Conservation (phyloP, 1,284 basidiomycete genomes). For the Sanguinoderma infundibulare region DNA sequence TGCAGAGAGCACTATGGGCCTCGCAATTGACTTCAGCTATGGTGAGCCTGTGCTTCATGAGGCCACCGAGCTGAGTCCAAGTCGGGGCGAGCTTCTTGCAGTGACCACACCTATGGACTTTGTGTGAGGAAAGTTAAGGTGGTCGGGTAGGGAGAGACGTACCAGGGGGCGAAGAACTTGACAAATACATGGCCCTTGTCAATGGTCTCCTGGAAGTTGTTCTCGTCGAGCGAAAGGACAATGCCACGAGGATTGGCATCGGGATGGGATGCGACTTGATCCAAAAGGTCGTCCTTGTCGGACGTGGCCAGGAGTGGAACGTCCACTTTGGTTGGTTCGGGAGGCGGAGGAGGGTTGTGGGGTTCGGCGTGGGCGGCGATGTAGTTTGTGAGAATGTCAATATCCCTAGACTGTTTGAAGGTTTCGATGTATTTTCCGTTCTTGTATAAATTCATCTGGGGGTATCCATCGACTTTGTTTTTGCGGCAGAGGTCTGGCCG, state of each 20-base stretch:
- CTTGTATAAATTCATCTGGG: constrained; percentile 77
- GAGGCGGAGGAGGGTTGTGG: constrained; percentile 28
- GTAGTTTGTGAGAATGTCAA: constrained; percentile 55
- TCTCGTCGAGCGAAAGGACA: constrained; percentile 57
- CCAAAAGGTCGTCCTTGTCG: constrained; percentile 5
- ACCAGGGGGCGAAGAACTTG: constrained; percentile 94
- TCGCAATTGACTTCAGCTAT: constrained; percentile 91
- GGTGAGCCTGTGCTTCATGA: constrained; percentile 70
- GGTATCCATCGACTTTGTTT: constrained; percentile 77
- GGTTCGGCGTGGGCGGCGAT: constrained; percentile 45
- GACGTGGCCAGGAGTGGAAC: background rate
- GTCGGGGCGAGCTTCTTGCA: constrained; percentile 88
- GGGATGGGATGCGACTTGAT: constrained; percentile 18
- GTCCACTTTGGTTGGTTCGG: constrained; percentile 13
- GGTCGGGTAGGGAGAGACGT: constrained; percentile 18
- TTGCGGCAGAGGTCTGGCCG: constrained; percentile 75
- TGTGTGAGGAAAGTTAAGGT: background rate
- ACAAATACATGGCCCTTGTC: constrained; percentile 74
- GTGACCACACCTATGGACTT: constrained; percentile 72
- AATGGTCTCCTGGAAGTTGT: constrained; percentile 55
- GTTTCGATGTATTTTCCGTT: constrained; percentile 66
- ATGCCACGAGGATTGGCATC: constrained; percentile 65
- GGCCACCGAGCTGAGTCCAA: constrained; percentile 75
- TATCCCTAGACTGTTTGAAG: constrained; percentile 58
- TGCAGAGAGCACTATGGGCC: constrained; percentile 67